A percentile compares a stretch with the other conserved stretches of the same genome.
phyloP scores from a whole-genome alignment of 2,329 filamentous ascomycete species.

The Hymenoscyphus repandus region DNA sequence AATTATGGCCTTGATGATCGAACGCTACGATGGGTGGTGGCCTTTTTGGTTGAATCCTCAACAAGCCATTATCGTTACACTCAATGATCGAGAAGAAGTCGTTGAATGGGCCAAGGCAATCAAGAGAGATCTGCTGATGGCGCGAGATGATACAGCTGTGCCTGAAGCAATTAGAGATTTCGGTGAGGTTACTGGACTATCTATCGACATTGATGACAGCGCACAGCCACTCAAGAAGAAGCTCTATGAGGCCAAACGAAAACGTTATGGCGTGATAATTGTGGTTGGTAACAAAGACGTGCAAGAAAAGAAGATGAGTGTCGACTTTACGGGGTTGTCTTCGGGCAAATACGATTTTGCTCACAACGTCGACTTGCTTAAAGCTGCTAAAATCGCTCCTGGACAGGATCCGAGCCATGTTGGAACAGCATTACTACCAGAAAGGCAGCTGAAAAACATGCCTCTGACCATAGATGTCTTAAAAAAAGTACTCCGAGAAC shows the following conservation, averaged over 20 bases:
- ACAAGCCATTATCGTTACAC: conserved; percentile 68
- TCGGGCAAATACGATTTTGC: conserved; percentile 11
- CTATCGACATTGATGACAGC: conserved; percentile 66
- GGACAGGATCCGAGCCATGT: neutral
- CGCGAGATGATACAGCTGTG: conserved; percentile 3
- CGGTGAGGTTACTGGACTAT: conserved; percentile 33
- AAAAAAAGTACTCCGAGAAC: conserved; percentile 11
- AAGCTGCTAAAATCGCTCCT: conserved; percentile 1
- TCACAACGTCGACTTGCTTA: neutral
- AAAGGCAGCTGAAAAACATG: conserved; percentile 15
- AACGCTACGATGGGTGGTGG: conserved; percentile 75
- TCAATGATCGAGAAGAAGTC: conserved; percentile 51
- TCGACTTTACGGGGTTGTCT: conserved; percentile 37
- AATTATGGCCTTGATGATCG: conserved; percentile 78
- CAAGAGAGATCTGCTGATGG: conserved; percentile 7
- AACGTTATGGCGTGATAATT: conserved; percentile 69
- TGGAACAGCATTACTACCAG: neutral
- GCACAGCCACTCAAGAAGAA: conserved; percentile 61
- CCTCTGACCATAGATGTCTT: conserved; percentile 11
- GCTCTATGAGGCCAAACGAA: conserved; percentile 63
- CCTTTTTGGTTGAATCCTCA: conserved; percentile 85
- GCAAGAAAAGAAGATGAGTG: conserved; percentile 49
- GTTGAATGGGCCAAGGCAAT: conserved; percentile 24
- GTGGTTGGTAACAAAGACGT: conserved; percentile 66
- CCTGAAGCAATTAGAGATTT: neutral